Conservation (phyloP, 768 basidiomycete species). For the Saitozyma podzolica region DNA sequence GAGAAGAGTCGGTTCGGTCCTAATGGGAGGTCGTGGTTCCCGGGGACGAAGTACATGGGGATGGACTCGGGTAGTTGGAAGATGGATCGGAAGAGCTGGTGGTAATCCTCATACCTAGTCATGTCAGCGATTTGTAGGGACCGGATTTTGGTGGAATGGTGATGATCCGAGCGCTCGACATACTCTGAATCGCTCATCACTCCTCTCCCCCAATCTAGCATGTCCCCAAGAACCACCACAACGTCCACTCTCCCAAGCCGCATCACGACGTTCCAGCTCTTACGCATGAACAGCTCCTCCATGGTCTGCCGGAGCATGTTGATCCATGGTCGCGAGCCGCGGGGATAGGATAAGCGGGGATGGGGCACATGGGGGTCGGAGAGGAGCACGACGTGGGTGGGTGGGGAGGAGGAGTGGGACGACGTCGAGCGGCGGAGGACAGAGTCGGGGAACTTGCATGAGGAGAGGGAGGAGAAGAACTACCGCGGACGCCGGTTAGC, state of each 20-base stretch:
- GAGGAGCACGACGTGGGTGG: constrained; percentile 71
- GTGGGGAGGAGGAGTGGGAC: constrained; percentile 18
- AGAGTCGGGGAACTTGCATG: constrained; percentile 45
- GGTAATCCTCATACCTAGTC: constrained; percentile 72
- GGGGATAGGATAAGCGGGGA: constrained; percentile 64
- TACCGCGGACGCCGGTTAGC: constrained; percentile 4
- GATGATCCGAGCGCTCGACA: constrained; percentile 46
- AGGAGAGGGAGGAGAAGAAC: constrained; percentile 49
- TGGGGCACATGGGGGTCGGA: constrained; percentile 88
- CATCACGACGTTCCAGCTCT: constrained; percentile 73
- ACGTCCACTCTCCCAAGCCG: constrained; percentile 63
- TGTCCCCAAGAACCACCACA: constrained; percentile 83
- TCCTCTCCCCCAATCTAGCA: constrained; percentile 82
- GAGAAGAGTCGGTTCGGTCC: constrained; percentile 57
- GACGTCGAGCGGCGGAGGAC: constrained; percentile 22
- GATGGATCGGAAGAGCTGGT: constrained; percentile 66
- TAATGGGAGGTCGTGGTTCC: constrained; percentile 82
- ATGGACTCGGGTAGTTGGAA: constrained; percentile 60
- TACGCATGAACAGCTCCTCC: constrained; percentile 79
- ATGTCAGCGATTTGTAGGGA: neutral
- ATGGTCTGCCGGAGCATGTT: constrained; percentile 65
- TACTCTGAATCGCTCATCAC: constrained; percentile 69
- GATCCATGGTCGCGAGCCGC: constrained; percentile 60
- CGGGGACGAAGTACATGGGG: constrained; percentile 73
- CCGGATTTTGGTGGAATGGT: neutral